phyloP scores from a whole-genome alignment of 106 monocot genomes.

The Apostasia ramifera region DNA sequence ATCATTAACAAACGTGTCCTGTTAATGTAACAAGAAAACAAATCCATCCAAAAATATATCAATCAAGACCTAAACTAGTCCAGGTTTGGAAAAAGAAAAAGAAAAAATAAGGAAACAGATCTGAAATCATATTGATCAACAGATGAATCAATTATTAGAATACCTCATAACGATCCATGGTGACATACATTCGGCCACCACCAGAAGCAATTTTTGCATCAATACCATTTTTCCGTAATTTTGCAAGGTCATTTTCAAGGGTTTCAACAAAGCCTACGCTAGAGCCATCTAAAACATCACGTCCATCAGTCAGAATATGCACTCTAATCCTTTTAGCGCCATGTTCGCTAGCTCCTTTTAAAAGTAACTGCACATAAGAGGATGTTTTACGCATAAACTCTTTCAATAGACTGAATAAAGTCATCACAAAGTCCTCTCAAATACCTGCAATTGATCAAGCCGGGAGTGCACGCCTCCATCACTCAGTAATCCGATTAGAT shows the following conservation, averaged over 20 bases:
- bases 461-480: constrained; percentile 98
- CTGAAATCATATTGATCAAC: no score
- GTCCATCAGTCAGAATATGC: constrained; percentile 93
- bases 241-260: constrained; percentile 73
- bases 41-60: no score
- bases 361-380: constrained; percentile 51
- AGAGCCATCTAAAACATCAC: constrained; percentile 92
- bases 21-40: no score
- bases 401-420: neutral
- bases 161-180: constrained; percentile 99
- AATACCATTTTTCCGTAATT: constrained; percentile 68
- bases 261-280: constrained; percentile 93
- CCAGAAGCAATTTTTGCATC: constrained; percentile 98
- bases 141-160: neutral
- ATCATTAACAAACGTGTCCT: no score
- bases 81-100: no score
- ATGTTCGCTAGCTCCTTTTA: constrained; percentile 80
- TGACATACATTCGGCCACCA: constrained; percentile 99
- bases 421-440: neutral
- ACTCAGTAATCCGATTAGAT: constrained; percentile 90
- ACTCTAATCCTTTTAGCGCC: constrained; percentile 95
- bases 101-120: no score
- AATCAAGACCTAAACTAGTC: no score
- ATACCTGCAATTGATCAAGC: constrained; percentile 90
- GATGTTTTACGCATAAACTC: neutral